These are phyloP conservation scores for Ceratocystis colombiana DNA, from an alignment of 2,329 filamentous ascomycete species.

Conservation along the genomic window DNA sequence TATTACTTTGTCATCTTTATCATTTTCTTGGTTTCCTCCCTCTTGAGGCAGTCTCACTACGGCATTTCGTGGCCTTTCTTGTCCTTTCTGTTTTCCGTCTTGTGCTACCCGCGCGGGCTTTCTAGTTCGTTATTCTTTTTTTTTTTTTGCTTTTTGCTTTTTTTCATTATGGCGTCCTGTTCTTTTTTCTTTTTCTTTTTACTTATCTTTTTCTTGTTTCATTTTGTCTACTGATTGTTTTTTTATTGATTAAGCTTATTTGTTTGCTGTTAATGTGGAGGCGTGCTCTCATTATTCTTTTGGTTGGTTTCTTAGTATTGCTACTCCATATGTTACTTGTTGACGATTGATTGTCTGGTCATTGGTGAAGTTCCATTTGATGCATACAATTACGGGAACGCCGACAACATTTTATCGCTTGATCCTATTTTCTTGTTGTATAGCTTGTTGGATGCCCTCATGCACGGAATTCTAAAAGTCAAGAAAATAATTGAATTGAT, in stretches of 20 bases:
- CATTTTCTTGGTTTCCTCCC: slow-evolving; percentile 20
- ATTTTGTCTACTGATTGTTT: slow-evolving; percentile 10
- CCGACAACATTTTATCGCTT: neutral
- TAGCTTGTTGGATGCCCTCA: neutral
- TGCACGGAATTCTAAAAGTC: neutral
- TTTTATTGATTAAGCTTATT: slow-evolving; percentile 21
- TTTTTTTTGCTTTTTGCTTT: slow-evolving; percentile 20
- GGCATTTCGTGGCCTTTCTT: neutral
- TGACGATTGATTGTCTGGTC: slow-evolving; percentile 2
- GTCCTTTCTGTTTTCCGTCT: slow-evolving; percentile 24
- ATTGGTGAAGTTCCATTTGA: neutral
- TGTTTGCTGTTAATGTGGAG: slow-evolving; percentile 12
- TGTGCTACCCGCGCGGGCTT: neutral
- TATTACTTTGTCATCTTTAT: slow-evolving; percentile 30
- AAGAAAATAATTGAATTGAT: slow-evolving; percentile 4
- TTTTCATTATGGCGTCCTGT: slow-evolving; percentile 14
- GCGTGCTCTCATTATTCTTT: slow-evolving; percentile 12
- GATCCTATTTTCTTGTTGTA: neutral
- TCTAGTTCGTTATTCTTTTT: slow-evolving; percentile 27
- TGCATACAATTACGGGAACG: neutral
- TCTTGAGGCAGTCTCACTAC: neutral
- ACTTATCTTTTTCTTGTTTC: slow-evolving; percentile 27
- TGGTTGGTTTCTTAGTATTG: slow-evolving; percentile 6
- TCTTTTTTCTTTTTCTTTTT: slow-evolving; percentile 29
- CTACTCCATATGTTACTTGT: slow-evolving; percentile 14